Evolutionary conservation across 2,329 filamentous ascomycete species (phyloP), one percentile per base, ranked within the genome.

Genomic region (Monosporascus sp.): DNA sequence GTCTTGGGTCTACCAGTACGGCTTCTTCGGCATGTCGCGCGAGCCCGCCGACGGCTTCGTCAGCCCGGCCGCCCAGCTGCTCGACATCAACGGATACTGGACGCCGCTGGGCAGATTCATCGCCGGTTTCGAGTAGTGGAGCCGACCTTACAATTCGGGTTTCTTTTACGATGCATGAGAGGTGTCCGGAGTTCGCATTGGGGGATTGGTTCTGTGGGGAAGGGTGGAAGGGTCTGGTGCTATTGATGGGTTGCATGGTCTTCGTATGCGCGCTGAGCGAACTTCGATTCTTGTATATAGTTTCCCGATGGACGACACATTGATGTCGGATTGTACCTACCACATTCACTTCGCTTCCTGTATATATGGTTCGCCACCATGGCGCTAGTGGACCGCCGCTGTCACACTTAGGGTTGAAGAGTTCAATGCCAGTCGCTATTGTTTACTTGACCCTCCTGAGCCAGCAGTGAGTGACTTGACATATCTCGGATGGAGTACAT

Each of bases 11-110:
- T 65, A 65, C 52, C 72, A 76, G 59, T 77, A 76, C 57, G 70
- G 66, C 14, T 70, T 74, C 49, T 75, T 75, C 55, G 73, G 72
- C 27, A 74, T 73, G 56, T 74, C 74, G 66, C 64, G 64, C 50
- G 62, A 70, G 24, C 61, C 68, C 49, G 71, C 73, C 11, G 73
- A 77, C 56, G 61, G 60, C 51, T 77, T 73, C 61, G 74, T 77
- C 20, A 76, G 74, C 56, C 73, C 72, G 0, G 69, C 66, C 38
- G 74, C 74, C 25, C 72, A 75, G 62, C 66, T 77, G 56, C 72
- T 77, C 72, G 71, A 74, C 47, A 52, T 53, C 9, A 64, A 74
- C 51, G 74, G 72, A 4, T 62, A 61, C 20, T 73, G 74, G 48
- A 76, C 68, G 8, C 53, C 61, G 25, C 60, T 70, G 4, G 63